Percentiles rank a stretch among this genome's conserved stretches.
phyloP scores from a whole-genome alignment of 169 alveolate species.

The Perkinsus chesapeaki region DNA sequence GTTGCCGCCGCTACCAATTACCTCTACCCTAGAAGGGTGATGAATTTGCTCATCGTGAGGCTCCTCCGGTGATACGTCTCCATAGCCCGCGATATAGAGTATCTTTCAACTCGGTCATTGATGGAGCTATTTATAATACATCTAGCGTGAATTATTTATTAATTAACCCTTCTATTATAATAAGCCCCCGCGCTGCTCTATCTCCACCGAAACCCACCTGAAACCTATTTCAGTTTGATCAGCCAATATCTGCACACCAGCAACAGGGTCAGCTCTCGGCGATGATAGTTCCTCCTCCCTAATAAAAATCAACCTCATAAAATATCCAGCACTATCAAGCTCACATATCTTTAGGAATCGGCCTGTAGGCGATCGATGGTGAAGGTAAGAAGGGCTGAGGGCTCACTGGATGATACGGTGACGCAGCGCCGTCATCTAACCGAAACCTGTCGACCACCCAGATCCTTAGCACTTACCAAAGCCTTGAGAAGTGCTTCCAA shows the following conservation, averaged over 20 bases:
- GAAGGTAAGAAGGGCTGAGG: not conserved
- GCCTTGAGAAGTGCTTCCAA: not conserved
- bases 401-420: not conserved
- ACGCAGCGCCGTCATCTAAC: not conserved
- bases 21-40: too few species aligned
- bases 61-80: too few species aligned
- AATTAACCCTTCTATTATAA: too few species aligned
- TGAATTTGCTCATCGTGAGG: too few species aligned
- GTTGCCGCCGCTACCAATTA: too few species aligned
- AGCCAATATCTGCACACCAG: not conserved
- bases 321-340: not conserved
- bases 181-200: not conserved
- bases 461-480: not conserved
- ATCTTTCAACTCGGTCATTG: too few species aligned
- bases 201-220: not conserved
- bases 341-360: not conserved
- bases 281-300: not conserved
- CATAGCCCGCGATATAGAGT: too few species aligned
- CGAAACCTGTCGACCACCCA: not conserved
- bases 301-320: not conserved
- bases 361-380: not conserved
- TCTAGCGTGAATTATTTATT: too few species aligned
- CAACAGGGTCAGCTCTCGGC: not conserved
- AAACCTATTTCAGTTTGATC: not conserved
- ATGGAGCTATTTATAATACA: too few species aligned